Percentiles rank a stretch among this genome's conserved stretches.
phyloP scores from a whole-genome alignment of 169 alveolate genomes.

The Plasmodium knowlesi region DNA sequence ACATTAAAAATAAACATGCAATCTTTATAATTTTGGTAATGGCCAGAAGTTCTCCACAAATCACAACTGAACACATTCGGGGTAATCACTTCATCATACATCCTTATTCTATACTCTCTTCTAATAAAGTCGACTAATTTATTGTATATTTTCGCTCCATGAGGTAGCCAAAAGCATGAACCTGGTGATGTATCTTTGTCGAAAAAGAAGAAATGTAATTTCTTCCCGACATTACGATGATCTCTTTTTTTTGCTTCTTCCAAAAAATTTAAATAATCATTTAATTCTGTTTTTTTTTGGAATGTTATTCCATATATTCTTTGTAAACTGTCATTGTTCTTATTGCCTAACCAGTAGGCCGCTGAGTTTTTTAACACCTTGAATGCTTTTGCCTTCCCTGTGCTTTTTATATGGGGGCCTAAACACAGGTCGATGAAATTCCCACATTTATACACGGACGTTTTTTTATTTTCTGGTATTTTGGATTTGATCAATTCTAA shows the following conservation, averaged over 20 bases:
- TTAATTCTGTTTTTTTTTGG: slow-evolving; percentile 94
- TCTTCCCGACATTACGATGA: slow-evolving; percentile 96
- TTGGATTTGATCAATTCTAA: slow-evolving; percentile 95
- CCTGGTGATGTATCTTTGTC: slow-evolving; percentile 92
- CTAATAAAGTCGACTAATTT: slow-evolving; percentile 95
- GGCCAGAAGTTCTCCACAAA: slow-evolving; percentile 99
- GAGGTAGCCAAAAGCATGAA: slow-evolving; percentile 96
- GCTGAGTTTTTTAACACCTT: slow-evolving; percentile 96
- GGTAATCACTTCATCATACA: slow-evolving; percentile 94
- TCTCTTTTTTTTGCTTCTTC: slow-evolving; percentile 99
- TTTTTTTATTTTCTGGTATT: slow-evolving; percentile 94
- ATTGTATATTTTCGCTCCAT: slow-evolving; percentile 98
- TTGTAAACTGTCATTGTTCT: slow-evolving; percentile 96
- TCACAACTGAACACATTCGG: slow-evolving; percentile 97
- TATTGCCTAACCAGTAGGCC: slow-evolving; percentile 98
- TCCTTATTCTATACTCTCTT: slow-evolving; percentile 82
- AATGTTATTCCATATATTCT: slow-evolving; percentile 99
- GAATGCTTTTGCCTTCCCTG: slow-evolving; percentile 95
- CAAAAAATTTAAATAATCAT: slow-evolving; percentile 92
- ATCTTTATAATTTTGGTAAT: slow-evolving; percentile 95
- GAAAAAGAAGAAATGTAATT: slow-evolving; percentile 95
- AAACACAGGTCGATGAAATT: slow-evolving; percentile 98
- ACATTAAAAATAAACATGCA: slow-evolving; percentile 93
- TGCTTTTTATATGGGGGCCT: slow-evolving; percentile 99
- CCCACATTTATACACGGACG: slow-evolving; percentile 98